These are phyloP conservation scores for Nicotiana noctiflora DNA, from an alignment of 257 asterid species.

Conservation along the genomic window DNA sequence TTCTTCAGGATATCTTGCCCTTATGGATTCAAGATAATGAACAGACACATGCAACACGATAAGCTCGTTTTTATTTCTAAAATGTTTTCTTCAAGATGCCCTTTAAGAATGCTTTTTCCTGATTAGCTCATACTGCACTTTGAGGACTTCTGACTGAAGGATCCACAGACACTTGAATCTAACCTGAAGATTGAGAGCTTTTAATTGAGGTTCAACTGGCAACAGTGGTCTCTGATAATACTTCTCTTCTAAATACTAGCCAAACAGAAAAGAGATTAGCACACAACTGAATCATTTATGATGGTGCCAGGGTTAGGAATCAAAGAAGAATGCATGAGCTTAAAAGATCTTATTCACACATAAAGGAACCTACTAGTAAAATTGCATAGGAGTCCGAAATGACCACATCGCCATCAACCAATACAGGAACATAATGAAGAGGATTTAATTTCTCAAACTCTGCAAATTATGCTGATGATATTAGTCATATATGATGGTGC, in stretches of 20 bases:
- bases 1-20: not conserved
- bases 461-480: conserved; percentile 25
- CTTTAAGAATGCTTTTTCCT: not conserved
- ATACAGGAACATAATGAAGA: conserved; percentile 61
- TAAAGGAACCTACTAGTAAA: conserved; percentile 40
- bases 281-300: not conserved
- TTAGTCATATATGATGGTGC: not conserved
- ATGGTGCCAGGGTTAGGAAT: not conserved
- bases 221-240: conserved; percentile 49
- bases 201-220: conserved; percentile 52
- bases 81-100: not conserved
- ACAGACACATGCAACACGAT: not conserved
- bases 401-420: conserved; percentile 67
- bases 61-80: not conserved
- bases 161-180: conserved; percentile 2
- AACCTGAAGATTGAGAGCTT: conserved; percentile 84
- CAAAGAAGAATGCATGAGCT: not conserved
- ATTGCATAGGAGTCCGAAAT: conserved; percentile 72
- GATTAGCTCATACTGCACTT: not conserved
- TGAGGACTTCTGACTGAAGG: not conserved
- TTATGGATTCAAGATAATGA: not conserved
- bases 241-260: conserved; percentile 71
- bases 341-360: not conserved
- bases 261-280: conserved; percentile 1
- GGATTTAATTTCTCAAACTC: conserved; percentile 80